Evolutionary conservation across 2,329 filamentous ascomycete species (phyloP).

Genomic region (Xylaria digitata): DNA sequence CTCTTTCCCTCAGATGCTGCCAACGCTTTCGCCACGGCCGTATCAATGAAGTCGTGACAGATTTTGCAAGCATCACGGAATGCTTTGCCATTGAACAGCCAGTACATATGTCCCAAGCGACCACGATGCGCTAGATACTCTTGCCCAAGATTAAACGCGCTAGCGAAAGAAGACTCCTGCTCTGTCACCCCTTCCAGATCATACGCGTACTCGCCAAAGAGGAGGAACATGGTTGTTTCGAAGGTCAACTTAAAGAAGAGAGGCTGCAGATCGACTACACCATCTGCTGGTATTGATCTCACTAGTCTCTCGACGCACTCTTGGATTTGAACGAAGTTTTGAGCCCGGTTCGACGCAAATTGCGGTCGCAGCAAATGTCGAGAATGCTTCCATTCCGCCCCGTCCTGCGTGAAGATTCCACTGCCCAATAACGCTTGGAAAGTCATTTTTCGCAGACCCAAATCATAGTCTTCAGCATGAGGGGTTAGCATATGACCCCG

Average conservation of each 20-base stretch:
- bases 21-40: slow-evolving; percentile 5
- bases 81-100: slow-evolving; percentile 5
- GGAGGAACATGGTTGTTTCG: background rate
- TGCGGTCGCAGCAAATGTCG: slow-evolving; percentile 17
- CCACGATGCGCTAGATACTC: slow-evolving; percentile 17
- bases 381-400: slow-evolving; percentile 13
- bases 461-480: slow-evolving; percentile 9
- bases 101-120: slow-evolving; percentile 14
- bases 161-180: no score
- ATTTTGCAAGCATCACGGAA: slow-evolving; percentile 15
- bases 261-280: slow-evolving; percentile 18
- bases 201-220: no score
- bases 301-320: slow-evolving; percentile 15
- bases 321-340: slow-evolving; percentile 19
- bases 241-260: slow-evolving; percentile 23
- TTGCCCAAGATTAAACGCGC: slow-evolving; percentile 18
- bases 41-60: slow-evolving; percentile 12
- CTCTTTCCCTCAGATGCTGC: background rate
- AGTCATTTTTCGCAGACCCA: slow-evolving; percentile 11
- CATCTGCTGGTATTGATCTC: background rate
- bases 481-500: background rate
- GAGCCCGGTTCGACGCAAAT: slow-evolving; percentile 6
- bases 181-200: no score
- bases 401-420: slow-evolving; percentile 29
- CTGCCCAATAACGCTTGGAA: slow-evolving; percentile 19